Conservation (phyloP, 306 rosid genomes). For the Lotus japonicus region DNA sequence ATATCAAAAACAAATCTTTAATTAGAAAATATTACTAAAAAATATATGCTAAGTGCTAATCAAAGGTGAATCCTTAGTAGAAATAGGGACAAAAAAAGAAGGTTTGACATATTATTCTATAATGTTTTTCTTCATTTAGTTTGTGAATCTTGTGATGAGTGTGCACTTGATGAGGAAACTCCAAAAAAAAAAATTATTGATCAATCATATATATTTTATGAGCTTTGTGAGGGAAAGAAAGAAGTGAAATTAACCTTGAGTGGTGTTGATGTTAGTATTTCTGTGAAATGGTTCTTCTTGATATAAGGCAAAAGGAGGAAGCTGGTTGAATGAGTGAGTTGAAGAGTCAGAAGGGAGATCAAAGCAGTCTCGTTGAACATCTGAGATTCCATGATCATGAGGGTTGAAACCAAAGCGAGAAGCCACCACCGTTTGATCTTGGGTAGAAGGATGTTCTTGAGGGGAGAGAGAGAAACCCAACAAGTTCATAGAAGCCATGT, state of each 20-base stretch:
- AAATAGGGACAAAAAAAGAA: too few relatives aligned
- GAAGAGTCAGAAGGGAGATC: constrained; percentile 49
- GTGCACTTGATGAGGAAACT: too few relatives aligned
- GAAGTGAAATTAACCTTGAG: constrained; percentile 28
- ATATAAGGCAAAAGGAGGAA: constrained; percentile 50
- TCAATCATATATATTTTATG: too few relatives aligned
- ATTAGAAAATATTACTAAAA: too few relatives aligned
- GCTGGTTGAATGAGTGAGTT: constrained; percentile 45
- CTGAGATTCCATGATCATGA: constrained; percentile 47
- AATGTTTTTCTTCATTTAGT: too few relatives aligned
- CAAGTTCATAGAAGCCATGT: constrained; percentile 86
- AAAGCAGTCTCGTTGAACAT: constrained; percentile 42
- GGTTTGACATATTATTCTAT: too few relatives aligned
- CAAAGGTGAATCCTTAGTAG: too few relatives aligned
- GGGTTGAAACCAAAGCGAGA: constrained; percentile 52
- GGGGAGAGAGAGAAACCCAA: constrained; percentile 85
- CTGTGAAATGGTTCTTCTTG: constrained; percentile 48
- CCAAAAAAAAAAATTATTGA: too few relatives aligned
- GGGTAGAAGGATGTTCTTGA: constrained; percentile 45
- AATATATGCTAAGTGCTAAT: too few relatives aligned
- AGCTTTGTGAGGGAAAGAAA: not conserved
- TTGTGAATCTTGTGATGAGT: too few relatives aligned
- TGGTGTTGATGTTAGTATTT: constrained; percentile 15
- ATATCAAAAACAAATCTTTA: too few relatives aligned
- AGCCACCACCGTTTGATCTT: constrained; percentile 21